phyloP scores from a whole-genome alignment of 306 rosid species.

The Castanopsis chinensis region DNA sequence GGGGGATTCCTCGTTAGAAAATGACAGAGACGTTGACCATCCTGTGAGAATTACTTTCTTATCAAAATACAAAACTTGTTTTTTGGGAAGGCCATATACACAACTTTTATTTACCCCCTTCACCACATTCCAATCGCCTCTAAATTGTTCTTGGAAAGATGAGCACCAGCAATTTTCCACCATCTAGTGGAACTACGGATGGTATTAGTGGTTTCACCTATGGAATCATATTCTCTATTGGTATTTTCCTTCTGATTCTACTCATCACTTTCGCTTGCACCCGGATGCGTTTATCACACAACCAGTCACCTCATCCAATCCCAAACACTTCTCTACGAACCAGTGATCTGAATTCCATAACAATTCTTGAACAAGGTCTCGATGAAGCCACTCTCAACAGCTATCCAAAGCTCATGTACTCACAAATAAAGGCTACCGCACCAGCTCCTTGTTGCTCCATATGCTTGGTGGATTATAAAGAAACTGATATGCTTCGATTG shows the following conservation, averaged over 20 bases:
- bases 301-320: neutral
- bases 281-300: constrained; percentile 8
- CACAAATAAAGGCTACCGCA: constrained; percentile 8
- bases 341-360: neutral
- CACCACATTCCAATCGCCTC: too few species aligned
- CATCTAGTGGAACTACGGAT: neutral
- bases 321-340: too few species aligned
- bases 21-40: neutral
- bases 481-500: constrained; percentile 36
- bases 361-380: constrained; percentile 10
- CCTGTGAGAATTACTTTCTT: neutral
- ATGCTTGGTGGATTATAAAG: constrained; percentile 52
- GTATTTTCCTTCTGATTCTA: neutral
- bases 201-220: neutral
- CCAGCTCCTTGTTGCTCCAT: constrained; percentile 32
- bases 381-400: constrained; percentile 18
- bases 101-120: neutral
- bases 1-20: neutral
- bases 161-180: neutral
- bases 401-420: constrained; percentile 29
- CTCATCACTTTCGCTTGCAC: constrained; percentile 26
- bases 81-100: too few species aligned
- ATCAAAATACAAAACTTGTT: too few species aligned
- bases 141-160: neutral
- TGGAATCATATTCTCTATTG: constrained; percentile 7